Evolutionary conservation across 306 rosid genomes (phyloP).

Genomic region (Styphnolobium japonicum): DNA sequence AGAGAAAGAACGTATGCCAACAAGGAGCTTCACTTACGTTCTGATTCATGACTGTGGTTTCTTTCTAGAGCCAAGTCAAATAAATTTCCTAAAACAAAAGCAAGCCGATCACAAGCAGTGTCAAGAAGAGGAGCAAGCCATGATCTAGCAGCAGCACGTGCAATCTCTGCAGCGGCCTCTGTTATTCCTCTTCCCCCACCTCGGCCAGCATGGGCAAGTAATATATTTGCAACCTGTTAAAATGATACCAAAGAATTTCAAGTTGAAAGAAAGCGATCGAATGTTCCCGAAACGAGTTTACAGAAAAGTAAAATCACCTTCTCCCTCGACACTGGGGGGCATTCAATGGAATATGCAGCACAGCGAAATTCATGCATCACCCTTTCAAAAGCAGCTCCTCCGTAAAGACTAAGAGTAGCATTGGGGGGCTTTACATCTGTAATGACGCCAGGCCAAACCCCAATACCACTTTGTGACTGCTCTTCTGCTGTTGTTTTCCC

Average conservation of each 20-base stretch:
- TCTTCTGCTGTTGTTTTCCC: conserved; percentile 88
- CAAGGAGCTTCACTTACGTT: conserved; percentile 51
- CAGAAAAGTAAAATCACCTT: conserved; percentile 49
- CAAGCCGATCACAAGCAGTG: conserved; percentile 93
- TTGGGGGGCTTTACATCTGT: conserved; percentile 76
- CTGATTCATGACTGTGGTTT: conserved; percentile 57
- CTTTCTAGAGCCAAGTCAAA: conserved; percentile 89
- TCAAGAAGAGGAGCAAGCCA: conserved; percentile 99
- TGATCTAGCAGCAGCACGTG: conserved; percentile 92
- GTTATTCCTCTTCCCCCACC: conserved; percentile 84
- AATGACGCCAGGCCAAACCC: conserved; percentile 89
- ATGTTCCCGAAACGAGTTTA: neutral
- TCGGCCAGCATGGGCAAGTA: conserved; percentile 92
- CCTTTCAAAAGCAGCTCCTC: conserved; percentile 99
- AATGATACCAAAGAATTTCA: conserved; percentile 17
- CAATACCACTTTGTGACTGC: conserved; percentile 75
- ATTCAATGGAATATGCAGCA: conserved; percentile 93
- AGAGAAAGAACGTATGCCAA: neutral
- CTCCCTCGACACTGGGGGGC: conserved; percentile 93
- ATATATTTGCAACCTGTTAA: conserved; percentile 88
- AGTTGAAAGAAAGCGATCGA: neutral
- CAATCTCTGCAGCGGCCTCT: conserved; percentile 99
- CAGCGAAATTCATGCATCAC: conserved; percentile 93
- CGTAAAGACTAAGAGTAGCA: conserved; percentile 85
- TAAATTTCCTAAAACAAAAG: conserved; percentile 81